Percentiles rank a stretch among this genome's conserved stretches.
Conservation (phyloP, 345 rosid genomes). For the Crucihimalaya himalaica region DNA sequence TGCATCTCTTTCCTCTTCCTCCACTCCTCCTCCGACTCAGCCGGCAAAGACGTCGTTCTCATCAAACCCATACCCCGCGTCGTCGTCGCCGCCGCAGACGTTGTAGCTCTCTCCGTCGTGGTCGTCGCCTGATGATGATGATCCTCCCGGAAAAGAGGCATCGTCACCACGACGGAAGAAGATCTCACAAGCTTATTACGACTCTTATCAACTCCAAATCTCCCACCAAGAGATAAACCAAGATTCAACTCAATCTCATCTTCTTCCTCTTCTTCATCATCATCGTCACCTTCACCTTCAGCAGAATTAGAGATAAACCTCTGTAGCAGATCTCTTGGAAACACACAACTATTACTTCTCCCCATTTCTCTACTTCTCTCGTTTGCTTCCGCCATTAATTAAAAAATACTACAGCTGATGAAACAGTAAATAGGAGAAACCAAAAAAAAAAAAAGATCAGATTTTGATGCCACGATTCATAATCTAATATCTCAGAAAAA, state of each 20-base stretch:
- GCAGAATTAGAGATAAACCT: conserved; percentile 53
- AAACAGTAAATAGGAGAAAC: conserved; percentile 22
- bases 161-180: conserved; percentile 68
- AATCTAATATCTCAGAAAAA: neutral
- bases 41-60: conserved; percentile 82
- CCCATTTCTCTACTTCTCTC: conserved; percentile 52
- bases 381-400: conserved; percentile 57
- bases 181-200: conserved; percentile 56
- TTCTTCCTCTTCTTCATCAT: conserved; percentile 44
- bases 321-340: conserved; percentile 75
- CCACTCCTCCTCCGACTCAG: conserved; percentile 91
- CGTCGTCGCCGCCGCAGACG: neutral
- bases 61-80: conserved; percentile 37
- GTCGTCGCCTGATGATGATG: neutral
- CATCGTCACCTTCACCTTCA: conserved; percentile 34
- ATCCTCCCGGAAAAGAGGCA: conserved; percentile 36
- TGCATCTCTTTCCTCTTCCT: conserved; percentile 92
- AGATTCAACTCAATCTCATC: conserved; percentile 77
- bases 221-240: conserved; percentile 87
- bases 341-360: conserved; percentile 51
- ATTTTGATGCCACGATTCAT: conserved; percentile 30
- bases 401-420: conserved; percentile 16
- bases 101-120: neutral
- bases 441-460: neutral
- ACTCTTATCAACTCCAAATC: conserved; percentile 80